Evolutionary conservation across 31 red algal species (phyloP).

Genomic region (Odonthalia washingtoniensis): DNA sequence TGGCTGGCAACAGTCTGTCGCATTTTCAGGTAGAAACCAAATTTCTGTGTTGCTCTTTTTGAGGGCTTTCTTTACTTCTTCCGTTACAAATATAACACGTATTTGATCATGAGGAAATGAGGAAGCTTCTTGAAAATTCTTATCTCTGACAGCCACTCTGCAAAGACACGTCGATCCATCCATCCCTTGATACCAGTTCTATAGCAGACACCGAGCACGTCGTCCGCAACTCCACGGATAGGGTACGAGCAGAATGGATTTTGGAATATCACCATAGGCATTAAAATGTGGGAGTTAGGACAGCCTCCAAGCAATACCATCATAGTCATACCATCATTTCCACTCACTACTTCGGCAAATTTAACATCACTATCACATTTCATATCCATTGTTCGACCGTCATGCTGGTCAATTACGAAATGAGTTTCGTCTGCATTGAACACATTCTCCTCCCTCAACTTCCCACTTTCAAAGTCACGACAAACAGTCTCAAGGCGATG

Average conservation of each 20-base stretch:
- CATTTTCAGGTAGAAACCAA: constrained; percentile 13
- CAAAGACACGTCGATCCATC: constrained; percentile 10
- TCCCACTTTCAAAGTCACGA: neutral
- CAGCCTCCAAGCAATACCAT: constrained; percentile 31
- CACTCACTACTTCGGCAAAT: constrained; percentile 8
- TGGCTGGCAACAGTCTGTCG: constrained; percentile 29
- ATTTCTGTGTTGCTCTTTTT: constrained; percentile 28
- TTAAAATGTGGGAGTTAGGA: neutral
- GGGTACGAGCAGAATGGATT: constrained; percentile 4
- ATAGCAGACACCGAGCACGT: constrained; percentile 24
- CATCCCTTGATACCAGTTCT: constrained; percentile 38
- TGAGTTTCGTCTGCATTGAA: constrained; percentile 41
- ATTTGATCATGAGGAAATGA: neutral
- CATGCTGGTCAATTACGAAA: constrained; percentile 24
- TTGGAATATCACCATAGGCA: constrained; percentile 15
- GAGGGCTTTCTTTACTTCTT: neutral
- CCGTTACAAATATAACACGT: constrained; percentile 36
- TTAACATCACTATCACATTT: neutral
- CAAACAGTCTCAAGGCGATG: neutral
- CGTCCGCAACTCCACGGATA: constrained; percentile 28
- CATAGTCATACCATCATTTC: constrained; percentile 44
- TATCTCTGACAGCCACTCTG: neutral
- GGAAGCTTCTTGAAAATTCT: constrained; percentile 16
- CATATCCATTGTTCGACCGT: constrained; percentile 9
- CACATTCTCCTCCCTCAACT: neutral